These are phyloP conservation scores for Metschnikowia borealis DNA, from an alignment of 805 yeast genomes.

Conservation along the genomic window DNA sequence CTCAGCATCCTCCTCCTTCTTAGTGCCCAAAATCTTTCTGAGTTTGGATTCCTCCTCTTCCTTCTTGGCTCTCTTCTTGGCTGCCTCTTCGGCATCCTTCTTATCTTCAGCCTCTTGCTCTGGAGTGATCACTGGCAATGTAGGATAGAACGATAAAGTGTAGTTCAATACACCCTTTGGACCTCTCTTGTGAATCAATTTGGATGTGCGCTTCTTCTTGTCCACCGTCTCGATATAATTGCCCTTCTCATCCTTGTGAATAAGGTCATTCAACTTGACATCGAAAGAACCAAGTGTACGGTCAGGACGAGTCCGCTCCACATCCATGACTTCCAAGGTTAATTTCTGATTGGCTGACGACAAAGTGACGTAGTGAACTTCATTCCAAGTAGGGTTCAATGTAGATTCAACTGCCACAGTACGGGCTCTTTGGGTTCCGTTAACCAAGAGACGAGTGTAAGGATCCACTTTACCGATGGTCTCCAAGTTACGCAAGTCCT, in stretches of 20 bases:
- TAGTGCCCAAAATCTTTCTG: conserved; percentile 3
- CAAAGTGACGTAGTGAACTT: conserved; percentile 75
- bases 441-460: conserved; percentile 73
- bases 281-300: conserved; percentile 83
- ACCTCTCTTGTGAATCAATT: conserved; percentile 70
- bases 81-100: conserved; percentile 23
- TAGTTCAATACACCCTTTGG: conserved; percentile 78
- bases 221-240: conserved; percentile 55
- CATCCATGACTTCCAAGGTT: conserved; percentile 89
- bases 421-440: conserved; percentile 72
- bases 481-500: conserved; percentile 77
- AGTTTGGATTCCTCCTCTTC: conserved; percentile 26
- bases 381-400: conserved; percentile 80
- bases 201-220: conserved; percentile 53
- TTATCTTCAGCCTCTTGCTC: conserved; percentile 56
- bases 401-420: conserved; percentile 66
- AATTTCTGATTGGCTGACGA: conserved; percentile 79
- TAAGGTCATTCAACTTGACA: conserved; percentile 60
- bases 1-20: conserved; percentile 32
- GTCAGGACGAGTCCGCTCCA: conserved; percentile 72
- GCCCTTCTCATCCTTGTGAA: conserved; percentile 65
- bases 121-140: conserved; percentile 71
- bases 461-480: conserved; percentile 91
- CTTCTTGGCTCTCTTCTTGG: conserved; percentile 20
- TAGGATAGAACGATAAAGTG: conserved; percentile 77